Base-by-base conservation (phyloP, 1,139 yeast genomes). In the Protomyces arabidopsidicola region DNA sequence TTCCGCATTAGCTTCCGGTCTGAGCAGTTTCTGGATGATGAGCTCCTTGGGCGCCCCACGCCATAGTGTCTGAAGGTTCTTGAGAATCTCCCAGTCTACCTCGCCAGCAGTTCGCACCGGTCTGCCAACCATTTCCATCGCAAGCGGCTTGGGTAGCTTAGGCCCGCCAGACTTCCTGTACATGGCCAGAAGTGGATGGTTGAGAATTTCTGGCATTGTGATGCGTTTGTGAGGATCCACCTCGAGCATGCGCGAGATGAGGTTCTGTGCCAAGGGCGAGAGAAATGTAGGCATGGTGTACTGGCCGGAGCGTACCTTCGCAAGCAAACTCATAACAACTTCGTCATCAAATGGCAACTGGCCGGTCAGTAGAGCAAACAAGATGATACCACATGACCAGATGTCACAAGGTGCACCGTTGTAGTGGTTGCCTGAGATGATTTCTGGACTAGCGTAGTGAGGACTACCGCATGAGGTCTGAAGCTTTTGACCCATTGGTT, bases 381-480 rank as follows among this genome's bases (percentile, higher is more conserved):
- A 78, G 63, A 93, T 93, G 69, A 93, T 90, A 69, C 98, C 98
- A 76, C 98, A 93, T 10, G 97, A 90, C 99, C 99, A 93, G 62
- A 93, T 93, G 75, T 93, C 99, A 45, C 95, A 86, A 35, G 97
- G 97, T 20, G 96, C 93, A 16, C 98, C 98, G 73, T 93, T 98
- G 74, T 93, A 93, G 67, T 85, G 88, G 68, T 87, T 84, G 55
- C 98, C 98, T 10, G 96, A 89, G 2, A 93, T 97, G 69, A 93
- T 93, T 75, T 93, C 98, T 0, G 98, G 98, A 14, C 97, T 89
- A 1, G 98, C 98, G 76, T 93, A 93, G 75, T 95, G 98, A 24
- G 98, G 98, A 24, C 97, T 90, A 0, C 99, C 99, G 76, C 99
- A 93, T 38, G 95, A 87, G 1, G 98, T 93, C 74, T 93, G 97